Conservation (phyloP, 139 green algal genomes). For the Tetratostichococcus sp. region DNA sequence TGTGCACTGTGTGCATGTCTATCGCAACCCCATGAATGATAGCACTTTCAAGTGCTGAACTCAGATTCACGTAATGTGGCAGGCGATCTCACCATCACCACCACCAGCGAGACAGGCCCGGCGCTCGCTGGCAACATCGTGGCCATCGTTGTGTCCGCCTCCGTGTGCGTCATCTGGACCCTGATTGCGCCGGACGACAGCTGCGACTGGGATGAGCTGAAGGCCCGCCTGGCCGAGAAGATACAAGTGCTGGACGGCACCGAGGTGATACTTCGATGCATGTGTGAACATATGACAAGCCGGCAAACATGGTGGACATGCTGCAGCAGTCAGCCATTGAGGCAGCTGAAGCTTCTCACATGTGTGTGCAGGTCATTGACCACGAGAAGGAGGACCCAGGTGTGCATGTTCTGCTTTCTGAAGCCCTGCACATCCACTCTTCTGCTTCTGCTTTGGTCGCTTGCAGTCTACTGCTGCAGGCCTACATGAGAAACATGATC, state of each 20-base stretch:
- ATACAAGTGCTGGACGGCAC: slow-evolving; percentile 35
- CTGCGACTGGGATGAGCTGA: not conserved
- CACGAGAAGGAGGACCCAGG: slow-evolving; percentile 9
- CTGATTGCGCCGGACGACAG: slow-evolving; percentile 1
- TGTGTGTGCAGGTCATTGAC: not conserved
- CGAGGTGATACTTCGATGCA: not conserved
- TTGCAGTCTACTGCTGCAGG: too few species aligned
- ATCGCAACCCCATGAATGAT: slow-evolving; percentile 9
- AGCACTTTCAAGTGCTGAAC: not conserved
- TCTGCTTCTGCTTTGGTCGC: too few species aligned
- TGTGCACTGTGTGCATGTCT: too few species aligned
- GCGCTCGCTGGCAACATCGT: slow-evolving; percentile 58
- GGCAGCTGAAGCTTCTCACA: too few species aligned
- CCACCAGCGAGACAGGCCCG: slow-evolving; percentile 31
- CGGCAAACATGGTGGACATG: too few species aligned
- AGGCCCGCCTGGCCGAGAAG: not conserved
- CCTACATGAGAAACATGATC: too few species aligned
- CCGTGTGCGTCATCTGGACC: slow-evolving; percentile 48
- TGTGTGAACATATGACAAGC: too few species aligned
- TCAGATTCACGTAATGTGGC: slow-evolving; percentile 2
- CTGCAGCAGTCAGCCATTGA: too few species aligned
- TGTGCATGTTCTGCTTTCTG: too few species aligned
- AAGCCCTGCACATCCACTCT: too few species aligned
- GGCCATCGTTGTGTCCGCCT: slow-evolving; percentile 56
- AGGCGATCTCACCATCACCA: slow-evolving; percentile 61